Evolutionary conservation across 306 rosid genomes (phyloP), one percentile per base, ranked within the genome.

Genomic region (Cyamopsis tetragonoloba): DNA sequence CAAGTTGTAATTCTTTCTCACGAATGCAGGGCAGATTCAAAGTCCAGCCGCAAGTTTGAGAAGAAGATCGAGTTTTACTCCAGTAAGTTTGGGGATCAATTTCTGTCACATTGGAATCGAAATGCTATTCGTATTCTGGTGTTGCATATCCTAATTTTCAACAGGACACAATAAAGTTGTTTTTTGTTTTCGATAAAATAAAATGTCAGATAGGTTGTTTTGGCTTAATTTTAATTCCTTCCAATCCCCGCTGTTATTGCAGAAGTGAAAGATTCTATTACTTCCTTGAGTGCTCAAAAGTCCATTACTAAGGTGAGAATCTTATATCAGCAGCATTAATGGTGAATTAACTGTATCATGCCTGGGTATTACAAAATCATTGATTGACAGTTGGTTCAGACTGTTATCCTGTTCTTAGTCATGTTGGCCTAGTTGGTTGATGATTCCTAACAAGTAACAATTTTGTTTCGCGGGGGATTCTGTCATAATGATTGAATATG

Each of bases 201-300:
- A 20, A 42, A 58, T 13, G 19, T 8, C 49, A 27, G n/a, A n/a
- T n/a, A n/a, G n/a, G n/a, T n/a, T n/a, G n/a, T n/a, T n/a, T n/a
- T 61, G 68, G 9, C 58, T 18, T 8, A 20, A 15, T 53, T 56
- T 55, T 68, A 47, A 72, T 37, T 31, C 43, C 35, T 27, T 59
- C 2, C 18, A 49, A 55, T 28, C 31, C 10, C 13, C 63, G 50
- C 22, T 63, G 71, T 55, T 68, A 39, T 53, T 82, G 89, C 89
- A 89, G 95, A 84, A 85, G 89, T 92, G 62, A 84, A 84, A 81
- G 80, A 82, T 30, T 17, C 65, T 5, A 83, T 82, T 59, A 22
- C 91, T 72, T 42, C 83, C 59, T 78, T 89, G 82, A 70, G 57
- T 69, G 89, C 88, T 42, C 91, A 84, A 59, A 92, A 87, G 77